Evolutionary conservation across 2,329 filamentous ascomycete species (phyloP).

Genomic region (Escovopsis sp.): DNA sequence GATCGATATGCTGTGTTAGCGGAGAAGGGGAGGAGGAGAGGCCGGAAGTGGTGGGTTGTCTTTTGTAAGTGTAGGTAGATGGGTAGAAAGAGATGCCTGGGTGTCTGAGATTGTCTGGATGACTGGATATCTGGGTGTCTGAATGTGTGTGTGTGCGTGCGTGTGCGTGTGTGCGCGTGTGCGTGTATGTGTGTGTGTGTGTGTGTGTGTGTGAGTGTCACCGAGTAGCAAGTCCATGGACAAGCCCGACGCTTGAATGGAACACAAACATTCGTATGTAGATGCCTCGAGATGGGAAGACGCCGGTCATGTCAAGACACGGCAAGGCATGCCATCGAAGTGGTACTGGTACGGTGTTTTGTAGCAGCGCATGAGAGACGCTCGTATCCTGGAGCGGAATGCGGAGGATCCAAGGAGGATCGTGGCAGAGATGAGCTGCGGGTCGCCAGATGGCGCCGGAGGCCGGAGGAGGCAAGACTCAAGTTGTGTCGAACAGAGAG

Average conservation of each 20-base stretch:
- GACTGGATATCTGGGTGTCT: too few species aligned
- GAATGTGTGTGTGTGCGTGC: too few species aligned
- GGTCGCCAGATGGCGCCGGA: neutral
- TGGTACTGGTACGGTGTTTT: conserved; percentile 2
- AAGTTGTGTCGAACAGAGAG: neutral
- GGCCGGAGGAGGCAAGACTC: neutral
- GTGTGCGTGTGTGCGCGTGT: neutral
- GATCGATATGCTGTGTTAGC: neutral
- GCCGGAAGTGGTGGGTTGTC: neutral
- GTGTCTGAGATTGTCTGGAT: too few species aligned
- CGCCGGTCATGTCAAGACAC: conserved; percentile 1
- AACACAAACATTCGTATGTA: neutral
- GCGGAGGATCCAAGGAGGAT: neutral
- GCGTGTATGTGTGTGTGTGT: neutral
- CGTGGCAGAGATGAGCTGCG: neutral
- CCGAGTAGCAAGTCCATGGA: neutral
- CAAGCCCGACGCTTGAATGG: neutral
- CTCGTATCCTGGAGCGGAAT: neutral
- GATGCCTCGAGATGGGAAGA: neutral
- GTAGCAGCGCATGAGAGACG: conserved; percentile 3
- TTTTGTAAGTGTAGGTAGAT: too few species aligned
- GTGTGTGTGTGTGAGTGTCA: neutral
- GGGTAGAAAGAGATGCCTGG: too few species aligned
- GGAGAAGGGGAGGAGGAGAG: neutral
- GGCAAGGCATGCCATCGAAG: conserved; percentile 4